A percentile compares a stretch with the other conserved stretches of the same genome.
phyloP scores from a whole-genome alignment of 257 asterid species.

The Nicotiana knightiana region DNA sequence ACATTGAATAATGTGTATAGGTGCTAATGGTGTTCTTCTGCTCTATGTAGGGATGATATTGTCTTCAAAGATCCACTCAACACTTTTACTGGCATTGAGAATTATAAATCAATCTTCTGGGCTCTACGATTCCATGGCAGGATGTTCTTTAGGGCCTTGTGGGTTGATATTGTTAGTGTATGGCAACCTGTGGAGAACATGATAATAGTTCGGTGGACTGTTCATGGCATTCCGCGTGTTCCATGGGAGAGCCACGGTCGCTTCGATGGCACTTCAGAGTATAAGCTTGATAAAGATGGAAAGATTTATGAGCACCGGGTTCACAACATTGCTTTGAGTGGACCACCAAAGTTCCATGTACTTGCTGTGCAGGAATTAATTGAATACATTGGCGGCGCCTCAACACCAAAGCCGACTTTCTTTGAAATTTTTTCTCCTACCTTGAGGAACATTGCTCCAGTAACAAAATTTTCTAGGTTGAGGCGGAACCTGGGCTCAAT shows the following conservation, averaged over 20 bases:
- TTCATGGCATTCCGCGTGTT: conserved; percentile 78
- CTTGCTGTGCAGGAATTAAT: conserved; percentile 62
- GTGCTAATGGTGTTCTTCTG: conserved; percentile 7
- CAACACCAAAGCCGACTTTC: conserved; percentile 89
- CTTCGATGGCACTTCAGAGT: conserved; percentile 96
- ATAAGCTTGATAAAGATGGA: conserved; percentile 90
- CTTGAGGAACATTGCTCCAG: conserved; percentile 21
- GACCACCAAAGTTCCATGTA: conserved; percentile 70
- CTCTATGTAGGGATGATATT: conserved; percentile 66
- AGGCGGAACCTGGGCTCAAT: conserved; percentile 41
- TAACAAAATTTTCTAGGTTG: conserved; percentile 27
- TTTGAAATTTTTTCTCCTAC: conserved; percentile 53
- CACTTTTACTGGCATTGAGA: conserved; percentile 71
- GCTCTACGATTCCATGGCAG: conserved; percentile 75
- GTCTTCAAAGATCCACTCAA: conserved; percentile 81
- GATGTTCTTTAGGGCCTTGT: conserved; percentile 68
- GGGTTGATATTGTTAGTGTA: conserved; percentile 86
- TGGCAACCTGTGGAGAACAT: conserved; percentile 92
- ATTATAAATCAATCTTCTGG: conserved; percentile 84
- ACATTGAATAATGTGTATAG: not conserved
- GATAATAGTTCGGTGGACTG: conserved; percentile 95
- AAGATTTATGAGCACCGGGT: conserved; percentile 92
- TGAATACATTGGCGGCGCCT: conserved; percentile 59
- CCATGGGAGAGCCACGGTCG: conserved; percentile 95
- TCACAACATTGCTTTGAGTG: conserved; percentile 79